phyloP scores from a whole-genome alignment of 768 basidiomycete genomes.

The Mycena belliarum region DNA sequence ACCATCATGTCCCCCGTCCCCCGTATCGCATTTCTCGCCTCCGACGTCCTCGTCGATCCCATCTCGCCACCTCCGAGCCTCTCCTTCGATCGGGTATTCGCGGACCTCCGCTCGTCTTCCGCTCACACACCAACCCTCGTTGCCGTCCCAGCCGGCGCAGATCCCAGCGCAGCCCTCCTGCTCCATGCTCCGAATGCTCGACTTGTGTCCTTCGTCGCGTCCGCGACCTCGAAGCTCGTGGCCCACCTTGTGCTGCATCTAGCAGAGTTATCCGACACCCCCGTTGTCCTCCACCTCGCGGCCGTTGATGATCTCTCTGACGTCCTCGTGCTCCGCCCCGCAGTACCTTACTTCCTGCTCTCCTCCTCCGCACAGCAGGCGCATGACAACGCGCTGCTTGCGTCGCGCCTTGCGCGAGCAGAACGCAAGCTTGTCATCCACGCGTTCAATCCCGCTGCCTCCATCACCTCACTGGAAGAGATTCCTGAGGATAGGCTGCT shows the following conservation, averaged over 20 bases:
- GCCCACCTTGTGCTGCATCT: slow-evolving; percentile 68
- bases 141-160: slow-evolving; percentile 62
- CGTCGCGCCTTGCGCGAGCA: slow-evolving; percentile 72
- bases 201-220: slow-evolving; percentile 63
- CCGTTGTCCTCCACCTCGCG: slow-evolving; percentile 74
- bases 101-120: slow-evolving; percentile 35
- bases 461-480: slow-evolving; percentile 45
- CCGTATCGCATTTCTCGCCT: slow-evolving; percentile 70
- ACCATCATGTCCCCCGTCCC: slow-evolving; percentile 45
- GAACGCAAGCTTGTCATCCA: slow-evolving; percentile 84
- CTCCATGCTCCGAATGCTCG: slow-evolving; percentile 39
- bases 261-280: slow-evolving; percentile 61
- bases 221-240: slow-evolving; percentile 50
- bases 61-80: slow-evolving; percentile 40
- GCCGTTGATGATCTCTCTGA: slow-evolving; percentile 69
- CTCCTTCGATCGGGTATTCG: slow-evolving; percentile 48
- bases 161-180: slow-evolving; percentile 60
- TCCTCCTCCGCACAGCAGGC: slow-evolving; percentile 79
- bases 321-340: slow-evolving; percentile 73
- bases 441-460: slow-evolving; percentile 59
- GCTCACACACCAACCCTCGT: slow-evolving; percentile 44
- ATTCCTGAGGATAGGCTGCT: slow-evolving; percentile 60
- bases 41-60: slow-evolving; percentile 65
- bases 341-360: slow-evolving; percentile 79
- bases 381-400: slow-evolving; percentile 87